Conservation (phyloP, 2,329 filamentous ascomycete species). For the Ophiosphaerella herpotricha region DNA sequence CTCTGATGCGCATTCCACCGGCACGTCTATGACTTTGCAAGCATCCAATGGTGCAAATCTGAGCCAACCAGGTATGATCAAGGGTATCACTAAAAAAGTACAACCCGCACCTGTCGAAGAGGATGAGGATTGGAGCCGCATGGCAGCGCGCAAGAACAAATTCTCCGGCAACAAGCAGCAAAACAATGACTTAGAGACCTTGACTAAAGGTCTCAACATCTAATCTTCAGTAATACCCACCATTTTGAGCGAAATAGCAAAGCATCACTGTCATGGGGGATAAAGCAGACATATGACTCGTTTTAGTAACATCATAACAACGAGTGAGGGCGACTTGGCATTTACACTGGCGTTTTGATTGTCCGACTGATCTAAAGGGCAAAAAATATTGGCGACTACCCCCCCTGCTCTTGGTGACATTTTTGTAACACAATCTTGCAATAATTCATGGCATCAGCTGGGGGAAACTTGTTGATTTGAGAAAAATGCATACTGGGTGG, state of each 20-base stretch:
- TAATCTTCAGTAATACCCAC: conserved; percentile 11
- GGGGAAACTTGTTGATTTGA: background rate
- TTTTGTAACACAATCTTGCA: background rate
- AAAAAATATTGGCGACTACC: background rate
- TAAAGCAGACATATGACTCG: background rate
- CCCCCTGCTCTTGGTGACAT: background rate
- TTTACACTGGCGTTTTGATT: conserved; percentile 5
- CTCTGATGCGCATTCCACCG: conserved; percentile 34
- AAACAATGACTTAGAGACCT: conserved; percentile 26
- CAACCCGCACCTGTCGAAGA: conserved; percentile 16
- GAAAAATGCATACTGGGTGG: background rate
- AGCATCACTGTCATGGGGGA: background rate
- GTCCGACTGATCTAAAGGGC: background rate
- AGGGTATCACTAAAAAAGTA: conserved; percentile 37
- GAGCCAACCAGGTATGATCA: conserved; percentile 24
- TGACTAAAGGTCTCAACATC: conserved; percentile 32
- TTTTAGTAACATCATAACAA: background rate
- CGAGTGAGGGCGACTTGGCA: conserved; percentile 1
- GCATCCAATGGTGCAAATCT: conserved; percentile 31
- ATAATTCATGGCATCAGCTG: conserved; percentile 1
- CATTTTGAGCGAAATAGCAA: conserved; percentile 4
- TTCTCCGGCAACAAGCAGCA: conserved; percentile 18
- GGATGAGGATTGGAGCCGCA: conserved; percentile 41
- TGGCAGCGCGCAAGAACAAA: conserved; percentile 38
- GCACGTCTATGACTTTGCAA: conserved; percentile 40